phyloP scores from a whole-genome alignment of 306 rosid genomes.

The Trifolium repens region DNA sequence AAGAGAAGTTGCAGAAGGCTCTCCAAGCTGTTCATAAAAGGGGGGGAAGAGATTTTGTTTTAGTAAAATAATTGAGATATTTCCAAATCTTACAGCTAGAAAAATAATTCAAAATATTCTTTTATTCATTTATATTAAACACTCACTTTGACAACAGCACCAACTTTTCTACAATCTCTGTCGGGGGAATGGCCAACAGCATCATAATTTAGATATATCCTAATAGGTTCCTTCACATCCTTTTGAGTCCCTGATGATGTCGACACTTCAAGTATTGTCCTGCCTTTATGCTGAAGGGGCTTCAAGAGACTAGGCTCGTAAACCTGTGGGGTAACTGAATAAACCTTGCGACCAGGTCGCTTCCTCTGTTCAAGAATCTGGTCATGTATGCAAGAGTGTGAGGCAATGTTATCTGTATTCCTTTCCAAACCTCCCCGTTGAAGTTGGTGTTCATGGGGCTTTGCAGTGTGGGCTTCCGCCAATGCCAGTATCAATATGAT shows the following conservation, averaged over 20 bases:
- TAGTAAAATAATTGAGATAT: conserved; percentile 24
- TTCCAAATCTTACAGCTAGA: conserved; percentile 26
- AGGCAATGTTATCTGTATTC: conserved; percentile 61
- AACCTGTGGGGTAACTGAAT: conserved; percentile 86
- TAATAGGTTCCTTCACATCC: conserved; percentile 77
- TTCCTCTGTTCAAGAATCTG: conserved; percentile 89
- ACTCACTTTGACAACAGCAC: conserved; percentile 86
- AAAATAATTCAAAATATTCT: conserved; percentile 1
- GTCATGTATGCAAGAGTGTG: conserved; percentile 97
- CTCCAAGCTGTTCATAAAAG: conserved; percentile 75
- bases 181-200: conserved; percentile 97
- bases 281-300: conserved; percentile 68
- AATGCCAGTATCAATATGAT: conserved; percentile 62
- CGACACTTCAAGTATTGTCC: conserved; percentile 75
- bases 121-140: conserved; percentile 17
- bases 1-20: conserved; percentile 66
- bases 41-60: conserved; percentile 12
- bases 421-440: conserved; percentile 53
- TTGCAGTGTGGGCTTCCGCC: conserved; percentile 58
- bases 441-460: conserved; percentile 46
- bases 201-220: conserved; percentile 94
- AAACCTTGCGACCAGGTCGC: conserved; percentile 89
- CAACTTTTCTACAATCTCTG: conserved; percentile 82
- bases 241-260: conserved; percentile 51
- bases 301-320: conserved; percentile 57